Conservation (phyloP, 208 protist genomes). For the Trypanosoma avium region DNA sequence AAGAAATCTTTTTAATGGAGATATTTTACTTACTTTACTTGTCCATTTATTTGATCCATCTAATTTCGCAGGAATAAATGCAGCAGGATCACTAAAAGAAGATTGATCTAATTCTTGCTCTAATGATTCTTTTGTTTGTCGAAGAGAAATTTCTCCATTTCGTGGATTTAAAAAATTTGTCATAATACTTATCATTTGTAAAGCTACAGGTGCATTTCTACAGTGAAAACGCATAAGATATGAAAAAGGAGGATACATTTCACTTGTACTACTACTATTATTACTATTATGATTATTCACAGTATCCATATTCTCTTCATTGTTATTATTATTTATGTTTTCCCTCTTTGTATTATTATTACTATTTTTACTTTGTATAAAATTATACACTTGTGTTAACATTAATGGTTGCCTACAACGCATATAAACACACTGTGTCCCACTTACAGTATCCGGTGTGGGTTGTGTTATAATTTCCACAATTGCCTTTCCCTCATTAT, state of each 20-base stretch:
- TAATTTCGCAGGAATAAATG: not conserved
- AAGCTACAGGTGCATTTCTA: constrained; percentile 5
- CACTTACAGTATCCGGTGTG: not conserved
- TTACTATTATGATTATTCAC: not conserved
- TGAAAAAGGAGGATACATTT: constrained; percentile 13
- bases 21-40: not conserved
- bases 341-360: not conserved
- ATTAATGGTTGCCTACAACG: constrained; percentile 1
- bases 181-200: constrained; percentile 20
- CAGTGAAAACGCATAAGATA: constrained; percentile 26
- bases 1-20: not conserved
- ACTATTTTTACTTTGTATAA: not conserved
- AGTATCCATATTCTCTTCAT: no score
- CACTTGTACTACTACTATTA: not conserved
- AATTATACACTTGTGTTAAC: not conserved
- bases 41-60: not conserved
- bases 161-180: constrained; percentile 9
- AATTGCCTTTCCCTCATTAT: not conserved
- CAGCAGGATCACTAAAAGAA: constrained; percentile 7
- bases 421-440: constrained; percentile 15
- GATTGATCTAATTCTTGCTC: not conserved
- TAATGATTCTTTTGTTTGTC: not conserved
- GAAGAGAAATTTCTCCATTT: constrained; percentile 3
- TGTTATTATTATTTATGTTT: not conserved
- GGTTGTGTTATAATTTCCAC: constrained; percentile 12